A percentile compares a stretch with the other conserved stretches of the same genome.
These are phyloP conservation scores for Podospora pseudopauciseta DNA, from an alignment of 495 filamentous ascomycete genomes.

Conservation along the genomic window DNA sequence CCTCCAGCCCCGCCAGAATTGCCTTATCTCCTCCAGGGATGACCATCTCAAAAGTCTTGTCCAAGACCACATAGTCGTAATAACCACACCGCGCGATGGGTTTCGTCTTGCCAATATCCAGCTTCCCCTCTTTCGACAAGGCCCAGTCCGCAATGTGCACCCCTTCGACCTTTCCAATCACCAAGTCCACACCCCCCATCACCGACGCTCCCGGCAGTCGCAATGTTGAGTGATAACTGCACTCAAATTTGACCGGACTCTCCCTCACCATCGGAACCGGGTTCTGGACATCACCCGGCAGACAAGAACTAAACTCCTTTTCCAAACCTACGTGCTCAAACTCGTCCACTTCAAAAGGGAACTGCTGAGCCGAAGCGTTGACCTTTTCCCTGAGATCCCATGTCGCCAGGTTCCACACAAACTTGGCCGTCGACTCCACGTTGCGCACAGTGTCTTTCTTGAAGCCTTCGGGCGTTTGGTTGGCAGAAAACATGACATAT, in stretches of 20 bases:
- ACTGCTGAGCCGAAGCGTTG: constrained; percentile 47
- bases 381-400: constrained; percentile 50
- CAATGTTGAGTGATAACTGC: constrained; percentile 50
- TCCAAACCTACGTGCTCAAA: constrained; percentile 46
- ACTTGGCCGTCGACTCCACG: constrained; percentile 49
- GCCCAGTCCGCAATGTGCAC: constrained; percentile 54
- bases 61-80: constrained; percentile 51
- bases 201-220: constrained; percentile 51
- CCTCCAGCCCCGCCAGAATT: constrained; percentile 21
- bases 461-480: constrained; percentile 40
- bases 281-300: constrained; percentile 29
- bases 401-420: constrained; percentile 58
- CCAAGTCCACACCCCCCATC: constrained; percentile 52
- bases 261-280: constrained; percentile 47
- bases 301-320: constrained; percentile 37
- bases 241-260: constrained; percentile 56
- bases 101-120: constrained; percentile 53
- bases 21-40: constrained; percentile 31
- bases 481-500: constrained; percentile 54
- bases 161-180: constrained; percentile 54
- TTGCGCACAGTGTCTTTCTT: constrained; percentile 56
- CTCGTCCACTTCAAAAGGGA: constrained; percentile 48
- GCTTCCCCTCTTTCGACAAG: constrained; percentile 42
- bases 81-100: constrained; percentile 61
- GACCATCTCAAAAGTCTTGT: constrained; percentile 53